Evolutionary conservation across 805 yeast species (phyloP), one percentile per base, ranked within the genome.

Genomic region (Jamesozyma hellenica): DNA sequence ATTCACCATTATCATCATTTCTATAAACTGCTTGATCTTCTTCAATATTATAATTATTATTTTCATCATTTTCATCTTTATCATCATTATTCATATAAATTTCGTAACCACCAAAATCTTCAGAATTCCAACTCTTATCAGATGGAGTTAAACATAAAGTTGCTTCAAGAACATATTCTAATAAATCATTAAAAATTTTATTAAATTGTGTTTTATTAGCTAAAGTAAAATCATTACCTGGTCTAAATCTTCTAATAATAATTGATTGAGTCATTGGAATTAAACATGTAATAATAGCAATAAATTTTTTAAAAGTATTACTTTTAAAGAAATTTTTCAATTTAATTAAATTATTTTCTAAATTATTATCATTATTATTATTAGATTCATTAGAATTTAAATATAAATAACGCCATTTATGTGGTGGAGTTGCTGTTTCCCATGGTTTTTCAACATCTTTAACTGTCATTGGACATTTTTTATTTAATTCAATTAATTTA

Each of bases 91-190:
- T 66, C 94, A 92, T 84, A 53, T 90, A 80, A 39, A 94, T 66
- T 55, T 92, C 96, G 61, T 94, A 92, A 2, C 96, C 99, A 28
- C 99, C 99, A 36, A 70, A 64, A 51, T 85, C 95, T n/a, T 94
- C 94, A 27, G 74, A 67, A 36, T 77, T 84, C 96, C 96, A 90
- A 30, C 84, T 84, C 23, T 21, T 21, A 35, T 45, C 46, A 2
- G 82, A 71, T 1, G 96, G 95, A 0, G 97, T 90, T 34, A 92
- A 58, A 40, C 79, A 75, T 41, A 90, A 61, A 0, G 94, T 83
- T 3, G 87, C 92, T 53, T 90, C 97, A 15, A 90, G 58, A 1
- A 61, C 52, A 40, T 49, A 54, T 12, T 59, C 60, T 26, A 50
- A 46, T 13, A 52, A 41, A 13, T 50, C 46, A n/a, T 48, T 57